These are phyloP conservation scores for Tetrapisispora namnaoensis DNA, from an alignment of 805 yeast species.

Conservation along the genomic window DNA sequence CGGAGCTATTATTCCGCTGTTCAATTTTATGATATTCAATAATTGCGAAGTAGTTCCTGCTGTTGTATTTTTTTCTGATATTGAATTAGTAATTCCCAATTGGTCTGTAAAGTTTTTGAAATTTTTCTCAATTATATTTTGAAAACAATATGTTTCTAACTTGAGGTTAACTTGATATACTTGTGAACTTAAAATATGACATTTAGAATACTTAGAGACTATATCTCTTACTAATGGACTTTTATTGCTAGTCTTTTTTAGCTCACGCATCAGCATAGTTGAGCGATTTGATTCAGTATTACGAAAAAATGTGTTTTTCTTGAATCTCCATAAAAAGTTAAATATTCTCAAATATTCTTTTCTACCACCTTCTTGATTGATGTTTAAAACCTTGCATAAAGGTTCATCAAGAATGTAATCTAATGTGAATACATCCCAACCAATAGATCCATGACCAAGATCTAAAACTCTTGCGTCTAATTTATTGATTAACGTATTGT, in stretches of 20 bases:
- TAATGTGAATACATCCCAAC: constrained; percentile 89
- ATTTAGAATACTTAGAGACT: constrained; percentile 20
- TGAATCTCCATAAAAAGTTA: constrained; percentile 74
- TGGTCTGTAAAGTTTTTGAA: constrained; percentile 16
- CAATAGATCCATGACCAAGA: constrained; percentile 59
- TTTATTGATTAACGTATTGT: constrained; percentile 36
- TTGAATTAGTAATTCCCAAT: constrained; percentile 11
- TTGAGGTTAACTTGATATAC: constrained; percentile 28
- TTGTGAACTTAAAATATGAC: constrained; percentile 27
- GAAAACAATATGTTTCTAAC: constrained; percentile 26
- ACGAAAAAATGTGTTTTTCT: constrained; percentile 48
- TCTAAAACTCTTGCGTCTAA: constrained; percentile 80
- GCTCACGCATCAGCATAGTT: constrained; percentile 25
- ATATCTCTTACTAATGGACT: constrained; percentile 24
- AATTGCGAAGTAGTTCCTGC: constrained; percentile 20
- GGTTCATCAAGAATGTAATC: constrained; percentile 57
- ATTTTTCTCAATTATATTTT: constrained; percentile 26
- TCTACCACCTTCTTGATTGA: constrained; percentile 34
- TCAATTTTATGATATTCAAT: constrained; percentile 24
- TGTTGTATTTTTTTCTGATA: constrained; percentile 30
- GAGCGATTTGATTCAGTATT: constrained; percentile 38
- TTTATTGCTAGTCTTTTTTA: constrained; percentile 14
- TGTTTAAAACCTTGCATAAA: constrained; percentile 45
- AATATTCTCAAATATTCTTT: constrained; percentile 68
- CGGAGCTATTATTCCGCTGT: constrained; percentile 20